Percentiles rank a stretch among this genome's conserved stretches.
phyloP scores from a whole-genome alignment of 495 filamentous ascomycete genomes.

The Daldinia childiae region DNA sequence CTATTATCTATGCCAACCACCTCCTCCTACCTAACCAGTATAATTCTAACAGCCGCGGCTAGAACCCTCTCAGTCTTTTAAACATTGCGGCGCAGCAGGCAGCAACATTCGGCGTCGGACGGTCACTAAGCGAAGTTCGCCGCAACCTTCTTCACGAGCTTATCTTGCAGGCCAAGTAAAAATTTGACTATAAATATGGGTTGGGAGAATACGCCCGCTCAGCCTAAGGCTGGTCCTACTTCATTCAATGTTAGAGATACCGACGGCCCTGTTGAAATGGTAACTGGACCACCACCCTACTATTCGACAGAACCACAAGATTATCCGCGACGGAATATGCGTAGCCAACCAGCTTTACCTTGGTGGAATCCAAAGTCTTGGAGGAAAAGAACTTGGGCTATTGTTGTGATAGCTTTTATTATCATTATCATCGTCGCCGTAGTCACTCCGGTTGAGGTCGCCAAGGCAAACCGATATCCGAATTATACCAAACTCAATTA shows the following conservation, averaged over 20 bases:
- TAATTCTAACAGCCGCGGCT: background rate
- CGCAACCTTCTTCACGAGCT: conserved; percentile 19
- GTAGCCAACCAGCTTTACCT: conserved; percentile 17
- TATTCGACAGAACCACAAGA: conserved; percentile 27
- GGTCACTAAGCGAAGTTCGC: conserved; percentile 15
- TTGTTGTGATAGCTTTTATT: conserved; percentile 49
- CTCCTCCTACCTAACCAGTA: background rate
- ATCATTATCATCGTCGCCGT: conserved; percentile 56
- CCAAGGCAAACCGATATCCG: conserved; percentile 56
- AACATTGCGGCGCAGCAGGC: conserved; percentile 25
- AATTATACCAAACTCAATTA: conserved; percentile 53
- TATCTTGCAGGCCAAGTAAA: conserved; percentile 13
- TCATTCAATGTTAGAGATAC: conserved; percentile 40
- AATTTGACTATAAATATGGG: conserved; percentile 36
- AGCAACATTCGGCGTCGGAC: conserved; percentile 14
- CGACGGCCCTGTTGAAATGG: conserved; percentile 32
- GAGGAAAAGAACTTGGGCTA: conserved; percentile 57
- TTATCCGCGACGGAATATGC: conserved; percentile 28
- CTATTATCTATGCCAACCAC: background rate
- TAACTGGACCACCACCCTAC: conserved; percentile 37
- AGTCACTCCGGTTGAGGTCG: conserved; percentile 63
- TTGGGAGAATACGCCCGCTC: conserved; percentile 33
- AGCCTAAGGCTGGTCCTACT: conserved; percentile 34
- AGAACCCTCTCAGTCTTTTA: background rate
- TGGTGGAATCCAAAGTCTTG: conserved; percentile 64